Percentiles rank a stretch among this genome's conserved stretches.
Conservation (phyloP, 2,329 filamentous ascomycete species). For the Reticulascus tulasneorum region DNA sequence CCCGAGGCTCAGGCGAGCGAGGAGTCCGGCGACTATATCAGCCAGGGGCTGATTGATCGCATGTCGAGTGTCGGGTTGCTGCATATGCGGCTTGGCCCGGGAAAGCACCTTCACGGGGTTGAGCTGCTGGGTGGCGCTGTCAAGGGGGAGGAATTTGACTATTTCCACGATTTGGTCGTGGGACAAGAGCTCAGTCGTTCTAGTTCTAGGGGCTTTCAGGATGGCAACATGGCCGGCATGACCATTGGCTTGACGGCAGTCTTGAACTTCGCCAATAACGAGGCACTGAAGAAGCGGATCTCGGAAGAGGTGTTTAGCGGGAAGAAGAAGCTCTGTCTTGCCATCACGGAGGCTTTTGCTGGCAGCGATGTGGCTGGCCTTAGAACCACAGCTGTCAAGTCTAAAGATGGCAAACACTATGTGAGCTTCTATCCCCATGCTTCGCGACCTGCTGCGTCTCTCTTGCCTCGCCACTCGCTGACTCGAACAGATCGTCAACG, state of each 20-base stretch:
- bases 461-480: slow-evolving; percentile 6
- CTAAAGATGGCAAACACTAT: slow-evolving; percentile 69
- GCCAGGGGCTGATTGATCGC: slow-evolving; percentile 67
- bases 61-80: slow-evolving; percentile 73
- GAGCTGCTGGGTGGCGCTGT: slow-evolving; percentile 65
- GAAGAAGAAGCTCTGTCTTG: slow-evolving; percentile 83
- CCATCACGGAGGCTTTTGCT: slow-evolving; percentile 85
- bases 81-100: slow-evolving; percentile 80
- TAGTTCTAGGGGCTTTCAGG: slow-evolving; percentile 76
- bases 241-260: slow-evolving; percentile 77
- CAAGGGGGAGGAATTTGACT: slow-evolving; percentile 78
- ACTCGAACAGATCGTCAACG: slow-evolving; percentile 51
- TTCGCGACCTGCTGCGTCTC: slow-evolving; percentile 19
- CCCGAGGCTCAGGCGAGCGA: slow-evolving; percentile 76
- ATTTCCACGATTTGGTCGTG: slow-evolving; percentile 78
- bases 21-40: slow-evolving; percentile 67
- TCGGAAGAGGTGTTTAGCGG: slow-evolving; percentile 71
- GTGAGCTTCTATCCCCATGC: slow-evolving; percentile 41
- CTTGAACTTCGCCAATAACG: slow-evolving; percentile 71
- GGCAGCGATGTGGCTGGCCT: slow-evolving; percentile 78
- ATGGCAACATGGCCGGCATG: slow-evolving; percentile 86
- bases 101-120: slow-evolving; percentile 73
- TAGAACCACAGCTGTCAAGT: slow-evolving; percentile 74
- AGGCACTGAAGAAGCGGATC: slow-evolving; percentile 61
- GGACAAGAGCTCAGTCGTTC: slow-evolving; percentile 68